A percentile compares a stretch with the other conserved stretches of the same genome.
Evolutionary conservation across 352 stramenopile species (phyloP).

Genomic region (Phytophthora fragariaefolia): DNA sequence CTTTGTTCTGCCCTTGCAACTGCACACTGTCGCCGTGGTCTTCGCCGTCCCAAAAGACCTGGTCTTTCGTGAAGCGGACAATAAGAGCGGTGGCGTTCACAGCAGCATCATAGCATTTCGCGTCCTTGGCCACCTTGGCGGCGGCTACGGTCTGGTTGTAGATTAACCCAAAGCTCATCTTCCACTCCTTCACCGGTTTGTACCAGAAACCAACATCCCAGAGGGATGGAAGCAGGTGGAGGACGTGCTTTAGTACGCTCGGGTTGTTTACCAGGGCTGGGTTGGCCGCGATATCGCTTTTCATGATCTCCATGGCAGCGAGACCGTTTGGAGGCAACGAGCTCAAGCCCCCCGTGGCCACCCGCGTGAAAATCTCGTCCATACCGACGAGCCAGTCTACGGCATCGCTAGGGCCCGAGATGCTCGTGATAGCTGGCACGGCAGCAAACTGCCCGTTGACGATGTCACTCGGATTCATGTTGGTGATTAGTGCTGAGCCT

Average conservation of each 20-base stretch:
- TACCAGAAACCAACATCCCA: conserved; percentile 69
- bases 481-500: conserved; percentile 17
- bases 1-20: conserved; percentile 30
- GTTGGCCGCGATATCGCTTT: conserved; percentile 30
- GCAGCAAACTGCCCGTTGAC: conserved; percentile 45
- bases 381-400: conserved; percentile 45
- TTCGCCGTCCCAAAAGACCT: conserved; percentile 53
- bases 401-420: conserved; percentile 22
- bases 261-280: conserved; percentile 33
- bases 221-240: conserved; percentile 49
- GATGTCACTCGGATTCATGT: conserved; percentile 33
- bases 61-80: conserved; percentile 77
- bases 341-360: conserved; percentile 49
- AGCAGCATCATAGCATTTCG: conserved; percentile 40
- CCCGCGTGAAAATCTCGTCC: conserved; percentile 50
- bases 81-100: conserved; percentile 61
- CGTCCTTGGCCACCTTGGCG: conserved; percentile 30
- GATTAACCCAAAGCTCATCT: conserved; percentile 38
- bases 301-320: conserved; percentile 45
- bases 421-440: conserved; percentile 37
- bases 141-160: conserved; percentile 34
- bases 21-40: conserved; percentile 39
- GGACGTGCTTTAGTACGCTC: conserved; percentile 37
- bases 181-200: conserved; percentile 43
- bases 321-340: conserved; percentile 42